A percentile compares a stretch with the other conserved stretches of the same genome.
Evolutionary conservation across 768 basidiomycete genomes (phyloP).

Genomic region (Xanthoconium purpureum): DNA sequence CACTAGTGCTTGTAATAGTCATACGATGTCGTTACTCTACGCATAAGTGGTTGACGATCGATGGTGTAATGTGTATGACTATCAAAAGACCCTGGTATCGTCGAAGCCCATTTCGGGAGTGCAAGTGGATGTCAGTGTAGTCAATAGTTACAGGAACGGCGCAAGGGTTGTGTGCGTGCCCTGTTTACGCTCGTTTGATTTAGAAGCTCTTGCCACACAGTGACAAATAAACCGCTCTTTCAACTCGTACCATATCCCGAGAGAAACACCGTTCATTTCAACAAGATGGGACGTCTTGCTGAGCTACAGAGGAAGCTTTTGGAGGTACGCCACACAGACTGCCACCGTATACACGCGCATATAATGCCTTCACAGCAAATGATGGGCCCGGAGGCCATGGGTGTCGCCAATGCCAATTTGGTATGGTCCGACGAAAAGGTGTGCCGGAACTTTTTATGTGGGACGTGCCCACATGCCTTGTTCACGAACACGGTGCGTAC

Average conservation of each 20-base stretch:
- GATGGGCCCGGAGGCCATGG: slow-evolving; percentile 99
- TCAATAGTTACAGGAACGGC: not conserved
- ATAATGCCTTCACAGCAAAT: slow-evolving; percentile 69
- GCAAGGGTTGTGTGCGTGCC: slow-evolving; percentile 1
- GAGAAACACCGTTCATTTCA: slow-evolving; percentile 4
- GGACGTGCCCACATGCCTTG: slow-evolving; percentile 95
- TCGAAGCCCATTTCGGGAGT: slow-evolving; percentile 11
- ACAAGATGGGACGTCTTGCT: slow-evolving; percentile 86
- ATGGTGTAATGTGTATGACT: slow-evolving; percentile 9
- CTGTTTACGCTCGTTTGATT: slow-evolving; percentile 29
- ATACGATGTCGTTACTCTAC: slow-evolving; percentile 12
- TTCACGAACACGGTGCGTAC: slow-evolving; percentile 93
- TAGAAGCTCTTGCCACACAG: slow-evolving; percentile 26
- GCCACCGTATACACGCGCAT: not conserved
- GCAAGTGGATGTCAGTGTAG: slow-evolving; percentile 9
- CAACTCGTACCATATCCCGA: slow-evolving; percentile 5
- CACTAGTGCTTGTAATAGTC: slow-evolving; percentile 11
- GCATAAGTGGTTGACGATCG: slow-evolving; percentile 14
- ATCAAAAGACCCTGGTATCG: not conserved
- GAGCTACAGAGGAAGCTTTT: slow-evolving; percentile 97
- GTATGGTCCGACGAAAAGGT: slow-evolving; percentile 97
- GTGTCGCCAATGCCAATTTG: slow-evolving; percentile 87
- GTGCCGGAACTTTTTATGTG: slow-evolving; percentile 96
- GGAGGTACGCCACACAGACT: slow-evolving; percentile 49
- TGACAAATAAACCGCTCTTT: slow-evolving; percentile 26